Percentiles rank a stretch among this genome's conserved stretches.
These are phyloP conservation scores for Trametes villosa DNA, from an alignment of 768 basidiomycete genomes.

Conservation along the genomic window DNA sequence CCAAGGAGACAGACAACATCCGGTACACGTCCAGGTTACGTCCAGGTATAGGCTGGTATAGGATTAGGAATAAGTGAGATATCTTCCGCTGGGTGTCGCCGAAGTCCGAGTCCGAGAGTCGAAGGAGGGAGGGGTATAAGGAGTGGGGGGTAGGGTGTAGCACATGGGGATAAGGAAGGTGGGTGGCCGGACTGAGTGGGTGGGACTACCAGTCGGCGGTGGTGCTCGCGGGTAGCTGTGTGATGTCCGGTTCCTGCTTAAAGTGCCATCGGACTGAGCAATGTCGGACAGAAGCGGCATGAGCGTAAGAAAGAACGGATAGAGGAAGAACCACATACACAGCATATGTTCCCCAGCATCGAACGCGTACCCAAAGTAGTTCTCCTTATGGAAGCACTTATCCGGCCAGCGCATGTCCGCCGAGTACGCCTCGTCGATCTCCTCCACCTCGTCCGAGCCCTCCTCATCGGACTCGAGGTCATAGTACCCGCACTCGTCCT, in stretches of 20 bases:
- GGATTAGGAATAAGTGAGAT: slow-evolving; percentile 2
- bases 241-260: slow-evolving; percentile 25
- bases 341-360: slow-evolving; percentile 42
- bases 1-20: slow-evolving; percentile 14
- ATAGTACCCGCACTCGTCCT: slow-evolving; percentile 2
- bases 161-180: background rate
- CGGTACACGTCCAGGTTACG: background rate
- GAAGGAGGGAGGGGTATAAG: background rate
- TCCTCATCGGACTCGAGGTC: slow-evolving; percentile 18
- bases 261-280: slow-evolving; percentile 28
- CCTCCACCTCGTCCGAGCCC: slow-evolving; percentile 15
- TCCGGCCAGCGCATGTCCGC: slow-evolving; percentile 39
- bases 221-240: slow-evolving; percentile 25
- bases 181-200: background rate
- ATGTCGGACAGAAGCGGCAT: background rate
- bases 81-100: slow-evolving; percentile 1
- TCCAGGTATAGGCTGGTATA: slow-evolving; percentile 3
- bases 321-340: slow-evolving; percentile 33
- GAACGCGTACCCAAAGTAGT: slow-evolving; percentile 41
- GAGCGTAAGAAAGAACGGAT: background rate
- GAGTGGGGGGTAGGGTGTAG: background rate
- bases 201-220: slow-evolving; percentile 7
- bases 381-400: slow-evolving; percentile 32
- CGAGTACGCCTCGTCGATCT: slow-evolving; percentile 28
- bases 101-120: background rate